Evolutionary conservation across 83 land plant species (phyloP), one percentile per base, ranked within the genome.

Genomic region (Diphasiastrum complanatum): DNA sequence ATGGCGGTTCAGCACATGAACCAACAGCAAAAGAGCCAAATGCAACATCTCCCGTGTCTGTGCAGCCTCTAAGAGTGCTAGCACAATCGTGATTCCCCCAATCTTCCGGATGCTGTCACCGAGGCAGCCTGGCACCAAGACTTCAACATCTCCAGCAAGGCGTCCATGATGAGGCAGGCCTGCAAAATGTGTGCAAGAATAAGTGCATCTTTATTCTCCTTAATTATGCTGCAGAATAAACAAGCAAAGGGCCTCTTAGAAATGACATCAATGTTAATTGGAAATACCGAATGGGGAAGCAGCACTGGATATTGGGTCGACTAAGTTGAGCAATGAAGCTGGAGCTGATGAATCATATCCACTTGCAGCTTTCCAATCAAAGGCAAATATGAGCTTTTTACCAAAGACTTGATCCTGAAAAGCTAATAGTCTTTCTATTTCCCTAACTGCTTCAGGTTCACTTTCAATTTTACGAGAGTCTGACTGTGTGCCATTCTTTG

Each of bases 131-230:
- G 89, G 97, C 50, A 72, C 77, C 68, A 91, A 86, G 34, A 95
- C 72, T 50, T 80, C 79, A 10, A 84, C 73, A 69, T 95, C 89
- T 10, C 97, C 96, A 70, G 66, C 66, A 43, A 95, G 79, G 25
- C 89, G 83, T 20, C 89, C 99, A 78, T 79, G 78, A 1, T 96
- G 93, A 51, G 96, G 96, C 45, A 89, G 77, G 28, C 99, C 99
- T 95, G 79, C 0, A 64, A 31, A 65, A 26, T 19, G 25, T 35
- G 37, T 19, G 43, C 8, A 54, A 63, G 31, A 18, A 27, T 34
- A 47, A 23, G 36, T 45, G 30, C 36, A 23, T 63, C 33, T 23
- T 18, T n/a, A 22, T 33, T 41, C 18, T 4, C 2, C 60, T 33
- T 8, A 55, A 22, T 8, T 36, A 29, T 25, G 16, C 4, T 40